phyloP scores from a whole-genome alignment of 2,329 filamentous ascomycete genomes.

The Alternaria arbusti region DNA sequence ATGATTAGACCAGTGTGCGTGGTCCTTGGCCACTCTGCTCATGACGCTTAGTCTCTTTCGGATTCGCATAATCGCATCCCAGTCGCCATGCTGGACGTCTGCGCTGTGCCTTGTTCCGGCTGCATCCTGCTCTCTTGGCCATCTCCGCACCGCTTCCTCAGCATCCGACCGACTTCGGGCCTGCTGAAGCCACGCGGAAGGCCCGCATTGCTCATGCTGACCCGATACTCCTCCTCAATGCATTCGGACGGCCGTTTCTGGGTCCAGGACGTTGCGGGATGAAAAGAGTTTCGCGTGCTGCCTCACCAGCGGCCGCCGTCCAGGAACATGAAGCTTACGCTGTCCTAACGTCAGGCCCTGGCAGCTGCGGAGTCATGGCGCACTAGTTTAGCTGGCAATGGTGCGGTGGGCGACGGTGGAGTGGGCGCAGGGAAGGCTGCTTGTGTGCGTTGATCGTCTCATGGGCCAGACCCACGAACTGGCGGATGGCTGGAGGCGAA shows the following conservation, averaged over 20 bases:
- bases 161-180: slow-evolving; percentile 26
- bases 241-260: slow-evolving; percentile 22
- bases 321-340: slow-evolving; percentile 40
- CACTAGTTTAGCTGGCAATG: slow-evolving; percentile 29
- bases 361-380: slow-evolving; percentile 27
- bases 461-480: slow-evolving; percentile 43
- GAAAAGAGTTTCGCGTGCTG: slow-evolving; percentile 28
- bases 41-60: slow-evolving; percentile 23
- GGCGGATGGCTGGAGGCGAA: slow-evolving; percentile 36
- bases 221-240: slow-evolving; percentile 3
- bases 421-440: slow-evolving; percentile 3
- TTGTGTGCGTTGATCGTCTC: slow-evolving; percentile 43
- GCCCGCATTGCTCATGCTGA: slow-evolving; percentile 9
- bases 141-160: slow-evolving; percentile 29
- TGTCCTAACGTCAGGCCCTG: slow-evolving; percentile 24
- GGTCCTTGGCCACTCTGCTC: slow-evolving; percentile 15
- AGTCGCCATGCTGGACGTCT: slow-evolving; percentile 33
- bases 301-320: slow-evolving; percentile 32
- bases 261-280: slow-evolving; percentile 13
- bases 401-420: slow-evolving; percentile 32
- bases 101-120: slow-evolving; percentile 23
- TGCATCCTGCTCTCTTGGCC: slow-evolving; percentile 19
- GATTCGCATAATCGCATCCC: slow-evolving; percentile 24
- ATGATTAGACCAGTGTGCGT: slow-evolving; percentile 20
- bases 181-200: slow-evolving; percentile 16